These are phyloP conservation scores for Laguncularia racemosa DNA, from an alignment of 345 rosid species.

Conservation along the genomic window DNA sequence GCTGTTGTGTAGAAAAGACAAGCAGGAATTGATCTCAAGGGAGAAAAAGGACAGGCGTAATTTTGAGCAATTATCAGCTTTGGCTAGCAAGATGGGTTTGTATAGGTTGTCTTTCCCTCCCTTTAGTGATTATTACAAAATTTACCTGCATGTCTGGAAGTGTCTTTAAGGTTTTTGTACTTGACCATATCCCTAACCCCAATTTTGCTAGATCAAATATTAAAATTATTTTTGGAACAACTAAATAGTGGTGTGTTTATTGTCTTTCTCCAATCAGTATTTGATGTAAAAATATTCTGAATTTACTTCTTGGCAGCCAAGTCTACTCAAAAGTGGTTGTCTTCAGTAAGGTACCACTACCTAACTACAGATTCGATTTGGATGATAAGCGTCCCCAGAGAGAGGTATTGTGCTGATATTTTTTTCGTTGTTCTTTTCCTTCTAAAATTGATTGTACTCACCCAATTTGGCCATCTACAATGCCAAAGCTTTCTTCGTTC, in stretches of 20 bases:
- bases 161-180: too few relatives aligned
- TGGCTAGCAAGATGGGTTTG: slow-evolving; percentile 71
- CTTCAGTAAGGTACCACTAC: slow-evolving; percentile 81
- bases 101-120: slow-evolving; percentile 38
- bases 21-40: slow-evolving; percentile 72
- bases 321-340: slow-evolving; percentile 71
- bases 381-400: slow-evolving; percentile 88
- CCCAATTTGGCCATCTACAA: background rate
- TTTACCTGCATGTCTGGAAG: too few relatives aligned
- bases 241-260: background rate
- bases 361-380: slow-evolving; percentile 93
- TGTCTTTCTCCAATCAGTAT: slow-evolving; percentile 6
- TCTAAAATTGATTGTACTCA: background rate
- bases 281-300: slow-evolving; percentile 9
- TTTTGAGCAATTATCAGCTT: slow-evolving; percentile 61
- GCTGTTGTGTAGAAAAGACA: slow-evolving; percentile 44
- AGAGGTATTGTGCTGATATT: slow-evolving; percentile 47
- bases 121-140: background rate
- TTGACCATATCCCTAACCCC: too few relatives aligned
- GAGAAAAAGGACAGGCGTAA: slow-evolving; percentile 79
- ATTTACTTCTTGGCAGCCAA: slow-evolving; percentile 47
- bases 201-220: slow-evolving; percentile 3
- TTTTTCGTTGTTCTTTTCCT: background rate
- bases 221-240: background rate
- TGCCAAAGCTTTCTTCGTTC: too few relatives aligned